These are phyloP conservation scores for Kodamaea jinghongensis DNA, from an alignment of 805 yeast species.

Conservation along the genomic window DNA sequence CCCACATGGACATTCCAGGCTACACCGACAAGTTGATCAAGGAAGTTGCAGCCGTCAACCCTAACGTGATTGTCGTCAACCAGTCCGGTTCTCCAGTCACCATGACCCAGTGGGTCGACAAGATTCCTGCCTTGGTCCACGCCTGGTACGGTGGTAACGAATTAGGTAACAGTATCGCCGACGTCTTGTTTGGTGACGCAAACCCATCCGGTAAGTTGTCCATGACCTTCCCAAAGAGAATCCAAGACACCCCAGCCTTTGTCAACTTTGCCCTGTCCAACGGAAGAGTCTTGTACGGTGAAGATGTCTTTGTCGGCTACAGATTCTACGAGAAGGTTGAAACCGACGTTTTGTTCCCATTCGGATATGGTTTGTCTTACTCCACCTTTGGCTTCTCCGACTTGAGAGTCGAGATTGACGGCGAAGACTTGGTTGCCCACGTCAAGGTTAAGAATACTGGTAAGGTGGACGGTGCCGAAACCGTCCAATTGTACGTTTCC, in stretches of 20 bases:
- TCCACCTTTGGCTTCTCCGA: slow-evolving; percentile 45
- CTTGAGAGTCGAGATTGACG: slow-evolving; percentile 28
- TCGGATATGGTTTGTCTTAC: slow-evolving; percentile 63
- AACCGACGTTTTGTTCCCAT: slow-evolving; percentile 51
- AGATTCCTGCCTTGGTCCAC: slow-evolving; percentile 46
- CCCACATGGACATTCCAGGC: slow-evolving; percentile 50
- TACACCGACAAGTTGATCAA: slow-evolving; percentile 43
- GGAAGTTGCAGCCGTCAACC: slow-evolving; percentile 45
- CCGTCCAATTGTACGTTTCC: slow-evolving; percentile 52
- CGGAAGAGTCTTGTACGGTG: slow-evolving; percentile 59
- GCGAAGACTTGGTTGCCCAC: slow-evolving; percentile 26
- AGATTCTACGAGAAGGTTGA: slow-evolving; percentile 54
- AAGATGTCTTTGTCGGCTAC: slow-evolving; percentile 64
- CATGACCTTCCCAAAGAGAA: slow-evolving; percentile 50
- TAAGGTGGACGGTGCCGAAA: slow-evolving; percentile 47
- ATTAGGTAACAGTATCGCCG: slow-evolving; percentile 58
- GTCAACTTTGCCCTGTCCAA: slow-evolving; percentile 49
- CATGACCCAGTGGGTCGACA: slow-evolving; percentile 45
- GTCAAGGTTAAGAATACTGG: slow-evolving; percentile 52
- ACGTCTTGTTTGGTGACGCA: slow-evolving; percentile 55
- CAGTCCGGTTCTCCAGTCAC: slow-evolving; percentile 63
- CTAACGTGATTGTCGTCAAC: slow-evolving; percentile 50
- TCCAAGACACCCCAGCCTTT: slow-evolving; percentile 58
- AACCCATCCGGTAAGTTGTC: slow-evolving; percentile 61
- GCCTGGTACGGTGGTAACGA: slow-evolving; percentile 61